A percentile compares a stretch with the other conserved stretches of the same genome.
phyloP scores from a whole-genome alignment of 139 green algal species.

The Picochlorum costavermella region DNA sequence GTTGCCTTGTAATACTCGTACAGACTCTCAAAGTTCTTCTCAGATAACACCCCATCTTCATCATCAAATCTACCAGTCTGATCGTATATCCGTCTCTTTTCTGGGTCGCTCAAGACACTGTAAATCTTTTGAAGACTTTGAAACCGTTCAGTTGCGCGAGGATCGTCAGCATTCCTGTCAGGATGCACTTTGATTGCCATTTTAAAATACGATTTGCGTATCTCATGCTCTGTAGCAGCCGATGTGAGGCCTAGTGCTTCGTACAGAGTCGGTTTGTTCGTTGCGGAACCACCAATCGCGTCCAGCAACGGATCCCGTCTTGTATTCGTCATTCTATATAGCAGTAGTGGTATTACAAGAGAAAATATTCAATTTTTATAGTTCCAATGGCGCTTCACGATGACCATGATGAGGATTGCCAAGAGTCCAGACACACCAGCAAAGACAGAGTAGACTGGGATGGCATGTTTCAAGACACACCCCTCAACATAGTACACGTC shows the following conservation, averaged over 20 bases:
- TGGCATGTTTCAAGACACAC: slow-evolving; percentile 15
- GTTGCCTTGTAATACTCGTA: slow-evolving; percentile 71
- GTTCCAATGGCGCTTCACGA: no score
- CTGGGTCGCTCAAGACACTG: slow-evolving; percentile 59
- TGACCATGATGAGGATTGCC: no score
- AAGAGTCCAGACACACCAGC: not conserved
- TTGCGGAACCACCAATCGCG: not conserved
- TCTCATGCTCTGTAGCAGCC: slow-evolving; percentile 23
- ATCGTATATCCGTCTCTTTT: slow-evolving; percentile 83
- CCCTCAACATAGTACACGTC: slow-evolving; percentile 13
- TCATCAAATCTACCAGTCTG: slow-evolving; percentile 68
- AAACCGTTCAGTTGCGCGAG: slow-evolving; percentile 56
- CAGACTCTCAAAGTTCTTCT: slow-evolving; percentile 52
- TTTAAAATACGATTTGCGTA: slow-evolving; percentile 63
- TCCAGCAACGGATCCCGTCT: not conserved
- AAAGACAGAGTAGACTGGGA: slow-evolving; percentile 11
- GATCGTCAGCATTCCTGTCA: slow-evolving; percentile 80
- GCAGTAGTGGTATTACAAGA: no score
- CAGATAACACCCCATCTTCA: slow-evolving; percentile 39
- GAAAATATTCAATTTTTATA: no score
- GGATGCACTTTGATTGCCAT: slow-evolving; percentile 82
- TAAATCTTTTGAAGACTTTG: slow-evolving; percentile 87
- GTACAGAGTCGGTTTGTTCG: slow-evolving; percentile 28
- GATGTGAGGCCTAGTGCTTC: slow-evolving; percentile 51
- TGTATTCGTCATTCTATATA: no score